These are phyloP conservation scores for Candida insectalens DNA, from an alignment of 805 yeast genomes.

Conservation along the genomic window DNA sequence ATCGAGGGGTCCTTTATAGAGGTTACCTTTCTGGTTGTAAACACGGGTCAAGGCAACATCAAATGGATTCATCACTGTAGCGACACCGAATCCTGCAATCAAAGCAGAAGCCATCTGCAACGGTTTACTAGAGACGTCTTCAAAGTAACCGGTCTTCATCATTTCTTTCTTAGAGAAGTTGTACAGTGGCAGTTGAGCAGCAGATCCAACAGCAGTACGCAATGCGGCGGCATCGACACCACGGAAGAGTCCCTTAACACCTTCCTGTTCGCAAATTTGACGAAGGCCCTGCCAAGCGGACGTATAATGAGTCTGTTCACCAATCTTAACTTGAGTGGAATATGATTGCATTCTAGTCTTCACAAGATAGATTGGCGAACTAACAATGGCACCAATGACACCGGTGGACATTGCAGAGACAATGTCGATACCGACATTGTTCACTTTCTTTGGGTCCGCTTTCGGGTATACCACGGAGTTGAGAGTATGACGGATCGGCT, in stretches of 20 bases:
- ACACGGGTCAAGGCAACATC: conserved; percentile 92
- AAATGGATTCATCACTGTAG: conserved; percentile 95
- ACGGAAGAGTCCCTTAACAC: conserved; percentile 68
- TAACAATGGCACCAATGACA: conserved; percentile 76
- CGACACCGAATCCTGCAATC: conserved; percentile 83
- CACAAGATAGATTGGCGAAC: conserved; percentile 86
- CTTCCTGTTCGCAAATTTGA: conserved; percentile 56
- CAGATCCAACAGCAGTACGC: conserved; percentile 92
- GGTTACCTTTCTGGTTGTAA: conserved; percentile 86
- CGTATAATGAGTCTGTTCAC: conserved; percentile 86
- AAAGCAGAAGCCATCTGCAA: conserved; percentile 69
- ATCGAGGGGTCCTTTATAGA: conserved; percentile 81
- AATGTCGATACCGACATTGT: conserved; percentile 53
- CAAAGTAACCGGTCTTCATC: conserved; percentile 38
- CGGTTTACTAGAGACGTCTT: conserved; percentile 43
- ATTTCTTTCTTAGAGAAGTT: conserved; percentile 63
- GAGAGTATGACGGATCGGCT: conserved; percentile 61
- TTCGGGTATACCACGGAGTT: conserved; percentile 48
- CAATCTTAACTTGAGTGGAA: conserved; percentile 56
- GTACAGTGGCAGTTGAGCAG: conserved; percentile 90
- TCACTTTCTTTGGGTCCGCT: conserved; percentile 37
- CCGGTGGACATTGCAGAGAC: conserved; percentile 79
- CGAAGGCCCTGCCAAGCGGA: conserved; percentile 59
- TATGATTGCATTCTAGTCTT: conserved; percentile 97
- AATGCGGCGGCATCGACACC: conserved; percentile 94